Evolutionary conservation across 2,329 filamentous ascomycete species (phyloP), one percentile per base, ranked within the genome.

Genomic region (Colletotrichum euphorbiae): DNA sequence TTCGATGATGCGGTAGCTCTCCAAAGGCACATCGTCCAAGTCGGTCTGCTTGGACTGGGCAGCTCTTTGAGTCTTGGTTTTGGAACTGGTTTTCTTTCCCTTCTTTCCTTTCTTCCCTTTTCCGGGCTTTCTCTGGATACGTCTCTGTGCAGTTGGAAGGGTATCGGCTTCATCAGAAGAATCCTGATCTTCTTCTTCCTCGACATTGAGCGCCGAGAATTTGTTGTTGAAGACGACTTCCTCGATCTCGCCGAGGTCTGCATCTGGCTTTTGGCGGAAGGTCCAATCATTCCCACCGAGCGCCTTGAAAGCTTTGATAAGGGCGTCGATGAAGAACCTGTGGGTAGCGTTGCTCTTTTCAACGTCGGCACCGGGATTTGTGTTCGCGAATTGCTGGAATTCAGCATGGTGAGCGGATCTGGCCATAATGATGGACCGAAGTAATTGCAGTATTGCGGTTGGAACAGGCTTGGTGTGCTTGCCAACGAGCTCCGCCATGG

Each of bases 1-100:
- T 42, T 82, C 76, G 50, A 83, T 80, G 61, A 84, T 80, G 33
- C 76, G 76, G 70, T 81, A 83, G 56, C 77, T 81, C 63, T 84
- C 81, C n/a, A 85, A 46, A 0, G 82, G 80, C 6, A 83, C 67
- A 15, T 81, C 77, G 3, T 80, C 77, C 17, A 79, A 67, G 12
- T 17, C 69, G 4, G 71, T 6, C 31, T 75, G 70, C 15, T 71
- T 11, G 6, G 31, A 28, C 2, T 13, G 15, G 31, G 28, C 1
- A 6, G 24, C 3, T n/a, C 19, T 36, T 28, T 52, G 28, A 19
- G 56, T 71, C 70, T 71, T 75, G 69, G 69, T 74, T 46, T 77
- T 72, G 28, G 28, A 28, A 56, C 61, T 52, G 9, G 11, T 6
- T 13, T 38, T 38, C 36, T 38, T 38, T 11, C 28, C 72, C 45